Percentiles rank a stretch among this genome's conserved stretches.
Conservation (phyloP, 2,329 filamentous ascomycete species). For the Aspergillus arachidicola region DNA sequence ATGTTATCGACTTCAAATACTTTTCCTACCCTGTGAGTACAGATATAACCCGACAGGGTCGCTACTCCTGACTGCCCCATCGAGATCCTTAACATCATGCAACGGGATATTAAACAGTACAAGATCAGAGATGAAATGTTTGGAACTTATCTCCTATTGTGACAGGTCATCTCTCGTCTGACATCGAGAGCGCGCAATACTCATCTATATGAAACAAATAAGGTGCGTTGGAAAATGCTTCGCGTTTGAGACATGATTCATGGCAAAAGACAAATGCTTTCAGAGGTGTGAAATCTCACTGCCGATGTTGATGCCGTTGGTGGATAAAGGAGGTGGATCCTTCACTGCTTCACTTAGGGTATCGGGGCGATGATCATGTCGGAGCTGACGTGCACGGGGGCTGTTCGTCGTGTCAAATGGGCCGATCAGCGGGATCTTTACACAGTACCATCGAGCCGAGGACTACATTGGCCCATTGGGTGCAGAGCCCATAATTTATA, state of each 20-base stretch:
- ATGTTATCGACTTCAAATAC: not conserved
- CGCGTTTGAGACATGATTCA: not conserved
- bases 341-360: not conserved
- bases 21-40: not conserved
- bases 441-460: not conserved
- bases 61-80: not conserved
- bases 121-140: not conserved
- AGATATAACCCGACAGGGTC: not conserved
- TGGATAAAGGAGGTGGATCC: not conserved
- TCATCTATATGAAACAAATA: not conserved
- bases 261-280: slow-evolving; percentile 17
- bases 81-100: not conserved
- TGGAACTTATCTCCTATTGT: not conserved
- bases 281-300: slow-evolving; percentile 18
- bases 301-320: not conserved
- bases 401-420: not conserved
- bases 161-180: not conserved
- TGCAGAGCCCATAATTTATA: not conserved
- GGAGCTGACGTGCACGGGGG: not conserved
- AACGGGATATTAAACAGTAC: not conserved
- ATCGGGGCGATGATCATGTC: not conserved
- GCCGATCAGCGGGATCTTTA: not conserved
- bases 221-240: not conserved
- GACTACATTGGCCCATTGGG: not conserved
- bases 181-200: not conserved